A percentile compares a stretch with the other conserved stretches of the same genome.
phyloP scores from a whole-genome alignment of 495 filamentous ascomycete genomes.

The Immersiella caudata region DNA sequence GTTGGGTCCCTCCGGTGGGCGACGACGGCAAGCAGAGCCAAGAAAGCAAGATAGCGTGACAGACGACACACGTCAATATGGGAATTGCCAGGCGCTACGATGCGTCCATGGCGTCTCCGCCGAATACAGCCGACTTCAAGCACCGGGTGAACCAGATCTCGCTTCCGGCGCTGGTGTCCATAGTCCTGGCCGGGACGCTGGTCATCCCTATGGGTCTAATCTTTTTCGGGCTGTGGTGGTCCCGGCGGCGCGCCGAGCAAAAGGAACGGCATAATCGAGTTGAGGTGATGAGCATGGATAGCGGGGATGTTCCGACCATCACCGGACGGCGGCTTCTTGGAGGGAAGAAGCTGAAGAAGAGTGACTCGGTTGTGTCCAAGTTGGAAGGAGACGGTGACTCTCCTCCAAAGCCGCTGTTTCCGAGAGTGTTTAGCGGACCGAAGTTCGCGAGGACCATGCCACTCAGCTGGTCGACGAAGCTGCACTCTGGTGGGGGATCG shows the following conservation, averaged over 20 bases:
- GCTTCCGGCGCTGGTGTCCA: constrained; percentile 21
- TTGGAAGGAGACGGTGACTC: background rate
- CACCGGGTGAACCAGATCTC: background rate
- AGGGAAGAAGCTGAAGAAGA: background rate
- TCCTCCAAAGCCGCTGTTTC: background rate
- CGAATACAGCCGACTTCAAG: background rate
- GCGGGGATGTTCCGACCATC: background rate
- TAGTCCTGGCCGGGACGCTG: constrained; percentile 24
- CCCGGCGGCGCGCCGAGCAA: constrained; percentile 20
- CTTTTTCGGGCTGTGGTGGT: constrained; percentile 23
- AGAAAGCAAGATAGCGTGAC: no score
- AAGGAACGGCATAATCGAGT: background rate
- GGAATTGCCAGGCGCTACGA: constrained; percentile 4
- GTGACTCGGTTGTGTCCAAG: background rate
- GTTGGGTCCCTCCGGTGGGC: no score
- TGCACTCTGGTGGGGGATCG: constrained; percentile 3
- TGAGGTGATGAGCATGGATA: background rate
- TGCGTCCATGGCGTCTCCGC: background rate
- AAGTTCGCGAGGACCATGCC: background rate
- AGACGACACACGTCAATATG: constrained; percentile 6
- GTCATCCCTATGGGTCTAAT: constrained; percentile 10
- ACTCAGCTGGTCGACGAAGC: background rate
- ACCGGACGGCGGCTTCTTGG: background rate
- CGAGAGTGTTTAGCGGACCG: background rate
- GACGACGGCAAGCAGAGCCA: no score